A percentile compares a stretch with the other conserved stretches of the same genome.
phyloP scores from a whole-genome alignment of 768 basidiomycete species.

The Agrocybe pediades region DNA sequence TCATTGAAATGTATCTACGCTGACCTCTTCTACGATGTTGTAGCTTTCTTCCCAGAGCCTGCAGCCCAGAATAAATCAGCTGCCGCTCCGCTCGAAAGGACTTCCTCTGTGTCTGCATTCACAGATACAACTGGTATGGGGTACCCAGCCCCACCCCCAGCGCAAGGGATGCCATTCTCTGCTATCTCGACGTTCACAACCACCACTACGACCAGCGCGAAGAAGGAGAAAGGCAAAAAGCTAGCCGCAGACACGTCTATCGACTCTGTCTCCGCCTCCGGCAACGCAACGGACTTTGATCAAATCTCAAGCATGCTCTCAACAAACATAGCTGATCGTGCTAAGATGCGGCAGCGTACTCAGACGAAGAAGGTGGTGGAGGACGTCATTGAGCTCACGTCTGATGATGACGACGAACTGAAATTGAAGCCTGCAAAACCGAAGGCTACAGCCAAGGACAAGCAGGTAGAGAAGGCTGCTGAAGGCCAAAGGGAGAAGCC shows the following conservation, averaged over 20 bases:
- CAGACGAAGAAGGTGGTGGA: conserved; percentile 26
- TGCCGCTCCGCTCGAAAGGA: neutral
- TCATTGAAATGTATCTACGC: neutral
- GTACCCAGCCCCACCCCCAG: neutral
- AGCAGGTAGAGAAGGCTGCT: neutral
- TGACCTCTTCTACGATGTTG: neutral
- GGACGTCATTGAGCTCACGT: conserved; percentile 48
- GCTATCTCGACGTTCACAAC: conserved; percentile 22
- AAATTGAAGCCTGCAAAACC: conserved; percentile 30
- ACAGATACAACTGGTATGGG: conserved; percentile 2
- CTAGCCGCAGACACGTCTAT: conserved; percentile 10
- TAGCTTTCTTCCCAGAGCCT: neutral
- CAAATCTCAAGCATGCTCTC: neutral
- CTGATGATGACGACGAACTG: conserved; percentile 41
- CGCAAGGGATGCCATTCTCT: neutral
- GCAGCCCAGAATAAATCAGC: neutral
- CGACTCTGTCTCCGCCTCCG: conserved; percentile 1
- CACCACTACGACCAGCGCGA: neutral
- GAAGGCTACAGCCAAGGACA: conserved; percentile 23
- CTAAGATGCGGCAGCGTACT: conserved; percentile 53
- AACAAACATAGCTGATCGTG: conserved; percentile 54
- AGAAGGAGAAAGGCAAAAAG: neutral
- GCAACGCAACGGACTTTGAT: conserved; percentile 16
- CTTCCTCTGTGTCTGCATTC: conserved; percentile 18
- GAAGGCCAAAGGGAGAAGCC: too few species aligned